phyloP scores from a whole-genome alignment of 176 grass and related monocot genomes.

The Canna indica region DNA sequence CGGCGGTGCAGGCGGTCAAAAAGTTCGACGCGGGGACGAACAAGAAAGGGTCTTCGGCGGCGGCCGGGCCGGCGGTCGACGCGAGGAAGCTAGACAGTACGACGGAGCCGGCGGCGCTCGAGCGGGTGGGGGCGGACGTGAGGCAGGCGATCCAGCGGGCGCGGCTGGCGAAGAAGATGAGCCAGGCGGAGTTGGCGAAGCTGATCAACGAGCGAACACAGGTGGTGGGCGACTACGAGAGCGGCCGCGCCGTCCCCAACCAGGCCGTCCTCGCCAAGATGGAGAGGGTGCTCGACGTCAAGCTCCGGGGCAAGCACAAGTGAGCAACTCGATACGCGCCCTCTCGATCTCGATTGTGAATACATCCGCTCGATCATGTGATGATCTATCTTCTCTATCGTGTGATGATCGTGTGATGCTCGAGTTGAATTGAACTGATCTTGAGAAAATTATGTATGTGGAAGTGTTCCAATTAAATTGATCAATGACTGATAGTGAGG shows the following conservation, averaged over 20 bases:
- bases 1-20: slow-evolving; percentile 50
- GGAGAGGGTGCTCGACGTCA: slow-evolving; percentile 75
- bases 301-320: slow-evolving; percentile 56
- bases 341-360: too few species aligned
- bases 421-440: too few species aligned
- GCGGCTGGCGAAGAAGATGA: slow-evolving; percentile 65
- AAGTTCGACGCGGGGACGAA: slow-evolving; percentile 59
- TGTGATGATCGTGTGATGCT: too few species aligned
- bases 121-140: slow-evolving; percentile 46
- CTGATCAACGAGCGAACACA: slow-evolving; percentile 62
- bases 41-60: slow-evolving; percentile 17
- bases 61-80: slow-evolving; percentile 7
- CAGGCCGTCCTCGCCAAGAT: slow-evolving; percentile 80
- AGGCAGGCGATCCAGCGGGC: slow-evolving; percentile 59
- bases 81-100: slow-evolving; percentile 64
- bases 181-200: slow-evolving; percentile 84
- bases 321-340: too few species aligned
- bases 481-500: too few species aligned
- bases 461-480: too few species aligned
- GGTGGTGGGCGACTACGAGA: slow-evolving; percentile 91
- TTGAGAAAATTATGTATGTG: too few species aligned
- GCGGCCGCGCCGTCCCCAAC: slow-evolving; percentile 54
- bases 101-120: slow-evolving; percentile 63
- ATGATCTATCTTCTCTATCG: too few species aligned
- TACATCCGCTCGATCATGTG: too few species aligned